Evolutionary conservation across 2,329 filamentous ascomycete genomes (phyloP).

Genomic region (Claviceps purpurea): DNA sequence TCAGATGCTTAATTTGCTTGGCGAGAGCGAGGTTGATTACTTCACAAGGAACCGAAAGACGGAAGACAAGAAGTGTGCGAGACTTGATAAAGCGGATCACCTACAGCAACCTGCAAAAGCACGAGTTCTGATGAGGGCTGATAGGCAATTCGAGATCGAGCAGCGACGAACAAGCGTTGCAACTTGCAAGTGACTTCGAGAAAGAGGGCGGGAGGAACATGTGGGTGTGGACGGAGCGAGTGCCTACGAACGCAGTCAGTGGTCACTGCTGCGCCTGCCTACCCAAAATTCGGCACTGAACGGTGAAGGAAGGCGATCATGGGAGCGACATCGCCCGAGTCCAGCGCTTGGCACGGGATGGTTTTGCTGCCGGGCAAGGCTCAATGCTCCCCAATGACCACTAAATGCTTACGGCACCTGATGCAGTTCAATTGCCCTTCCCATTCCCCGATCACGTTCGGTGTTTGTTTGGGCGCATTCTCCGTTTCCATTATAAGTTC

Average conservation of each 20-base stretch:
- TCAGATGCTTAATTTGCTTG: not conserved
- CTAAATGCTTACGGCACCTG: not conserved
- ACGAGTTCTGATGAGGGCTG: too few species aligned
- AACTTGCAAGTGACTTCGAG: not conserved
- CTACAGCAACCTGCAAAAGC: too few species aligned
- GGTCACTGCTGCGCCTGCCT: too few species aligned
- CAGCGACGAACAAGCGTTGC: not conserved
- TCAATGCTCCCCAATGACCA: not conserved
- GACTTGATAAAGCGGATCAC: not conserved
- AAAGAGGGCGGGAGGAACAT: not conserved
- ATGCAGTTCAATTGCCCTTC: not conserved
- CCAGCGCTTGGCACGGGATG: too few species aligned
- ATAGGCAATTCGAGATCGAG: not conserved
- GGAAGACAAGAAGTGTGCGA: not conserved
- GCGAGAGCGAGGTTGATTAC: not conserved
- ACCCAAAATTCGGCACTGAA: too few species aligned
- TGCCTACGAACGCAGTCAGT: too few species aligned
- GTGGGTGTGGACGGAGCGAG: not conserved
- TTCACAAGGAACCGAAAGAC: not conserved
- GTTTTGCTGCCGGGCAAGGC: not conserved
- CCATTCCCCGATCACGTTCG: not conserved
- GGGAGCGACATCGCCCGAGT: too few species aligned
- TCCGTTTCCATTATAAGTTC: not conserved
- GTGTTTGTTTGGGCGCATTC: not conserved
- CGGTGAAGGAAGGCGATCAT: too few species aligned